Conservation (phyloP, 345 rosid genomes). For the Hirschfeldia incana region DNA sequence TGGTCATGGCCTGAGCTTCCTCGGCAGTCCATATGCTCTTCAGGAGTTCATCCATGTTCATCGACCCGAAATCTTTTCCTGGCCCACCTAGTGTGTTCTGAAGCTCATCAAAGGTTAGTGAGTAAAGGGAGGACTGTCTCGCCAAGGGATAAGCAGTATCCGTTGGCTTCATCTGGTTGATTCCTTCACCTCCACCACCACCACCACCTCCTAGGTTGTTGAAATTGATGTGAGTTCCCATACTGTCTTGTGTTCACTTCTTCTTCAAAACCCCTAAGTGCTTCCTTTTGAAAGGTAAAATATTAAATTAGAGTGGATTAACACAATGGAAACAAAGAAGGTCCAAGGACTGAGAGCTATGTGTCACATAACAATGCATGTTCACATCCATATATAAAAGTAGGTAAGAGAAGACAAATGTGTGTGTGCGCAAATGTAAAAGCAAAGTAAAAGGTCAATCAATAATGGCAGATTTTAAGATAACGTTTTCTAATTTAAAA, state of each 20-base stretch:
- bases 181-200: constrained; percentile 48
- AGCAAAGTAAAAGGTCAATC: constrained; percentile 17
- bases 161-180: constrained; percentile 36
- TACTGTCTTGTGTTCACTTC: constrained; percentile 17
- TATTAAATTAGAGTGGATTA: constrained; percentile 5
- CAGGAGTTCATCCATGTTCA: constrained; percentile 96
- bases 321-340: constrained; percentile 17
- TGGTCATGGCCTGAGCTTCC: constrained; percentile 63
- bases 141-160: constrained; percentile 48
- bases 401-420: constrained; percentile 14
- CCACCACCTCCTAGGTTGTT: constrained; percentile 47
- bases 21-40: constrained; percentile 91
- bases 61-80: constrained; percentile 91
- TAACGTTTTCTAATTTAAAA: not conserved
- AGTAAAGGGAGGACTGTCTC: constrained; percentile 74
- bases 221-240: constrained; percentile 69
- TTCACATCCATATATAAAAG: constrained; percentile 7
- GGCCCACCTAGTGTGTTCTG: constrained; percentile 72
- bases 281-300: constrained; percentile 13
- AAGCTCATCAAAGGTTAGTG: constrained; percentile 85
- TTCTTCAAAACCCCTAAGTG: not conserved
- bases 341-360: not conserved
- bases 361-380: constrained; percentile 23
- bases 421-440: constrained; percentile 30
- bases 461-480: constrained; percentile 33